Conservation (phyloP, 2,329 filamentous ascomycete genomes). For the Alternaria alternata region DNA sequence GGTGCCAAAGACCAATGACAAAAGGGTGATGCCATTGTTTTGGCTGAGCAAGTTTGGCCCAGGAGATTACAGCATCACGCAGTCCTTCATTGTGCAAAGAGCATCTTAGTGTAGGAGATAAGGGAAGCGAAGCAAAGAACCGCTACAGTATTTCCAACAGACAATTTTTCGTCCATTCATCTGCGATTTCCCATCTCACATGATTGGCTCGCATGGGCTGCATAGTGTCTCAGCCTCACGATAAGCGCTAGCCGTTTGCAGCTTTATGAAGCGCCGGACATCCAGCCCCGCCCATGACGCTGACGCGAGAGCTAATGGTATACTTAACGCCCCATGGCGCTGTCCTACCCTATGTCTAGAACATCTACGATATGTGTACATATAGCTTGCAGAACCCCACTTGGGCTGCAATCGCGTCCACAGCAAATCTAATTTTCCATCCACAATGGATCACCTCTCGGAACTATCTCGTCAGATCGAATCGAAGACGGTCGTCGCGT, state of each 20-base stretch:
- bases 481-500: background rate
- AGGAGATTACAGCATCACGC: too few relatives aligned
- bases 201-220: background rate
- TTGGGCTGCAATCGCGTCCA: rapidly evolving
- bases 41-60: too few relatives aligned
- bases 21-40: too few relatives aligned
- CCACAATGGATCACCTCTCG: background rate
- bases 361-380: background rate
- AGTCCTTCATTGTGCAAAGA: too few relatives aligned
- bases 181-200: too few relatives aligned
- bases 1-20: too few relatives aligned
- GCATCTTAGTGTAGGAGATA: too few relatives aligned
- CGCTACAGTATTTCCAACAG: rapidly evolving
- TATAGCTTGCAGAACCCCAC: background rate
- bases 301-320: background rate
- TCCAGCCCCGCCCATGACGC: background rate
- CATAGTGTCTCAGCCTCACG: background rate
- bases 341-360: background rate
- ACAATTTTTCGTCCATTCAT: rapidly evolving
- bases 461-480: background rate
- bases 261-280: background rate
- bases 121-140: too few relatives aligned
- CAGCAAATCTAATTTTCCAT: background rate
- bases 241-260: background rate
- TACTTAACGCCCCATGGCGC: background rate